Base-by-base conservation (phyloP, 805 yeast species). In the Peterozyma toletana region DNA sequence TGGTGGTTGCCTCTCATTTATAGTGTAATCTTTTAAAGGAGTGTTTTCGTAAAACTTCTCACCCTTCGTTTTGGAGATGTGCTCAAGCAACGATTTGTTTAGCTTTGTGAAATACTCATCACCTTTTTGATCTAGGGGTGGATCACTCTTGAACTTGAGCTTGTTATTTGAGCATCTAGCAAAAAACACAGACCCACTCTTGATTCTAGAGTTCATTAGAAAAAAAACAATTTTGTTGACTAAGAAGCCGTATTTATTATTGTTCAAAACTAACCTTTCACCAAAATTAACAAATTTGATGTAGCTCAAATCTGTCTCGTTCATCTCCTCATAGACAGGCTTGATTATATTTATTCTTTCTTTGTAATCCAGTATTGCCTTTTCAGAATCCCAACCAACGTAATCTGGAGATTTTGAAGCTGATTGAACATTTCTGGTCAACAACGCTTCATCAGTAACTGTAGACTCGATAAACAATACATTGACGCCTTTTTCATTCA, bases 261-360 rank as follows among this genome's bases (percentile, higher is more conserved):
- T 79, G 64, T 87, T 85, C 47, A 90, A 75, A 38, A 85, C 80
- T 45, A 91, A 72, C 50, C 84, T 66, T 58, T 88, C 93, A 14
- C 97, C 96, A 62, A 90, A 91, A 60, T 93, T 90, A 56, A 86
- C 83, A 54, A 88, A 81, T 63, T 90, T 88, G 58, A 93, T 83
- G 63, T 78, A 93, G 21, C 85, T 77, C 43, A 89, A 67, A 11
- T 73, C 70, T 29, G 69, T 66, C 43, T 77, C 82, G 31, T 75
- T 70, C 77, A 91, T 77, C 40, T 83, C 83, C 60, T 85, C 82
- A 60, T 87, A 93, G 35, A 74, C 72, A 1, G 84, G 80, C 43
- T 82, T 75, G 53, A 88, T 80, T 37, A 73, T 62, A 47, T 75
- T 72, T 42, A 93, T 82, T 56, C 95, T 75, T 46, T 78, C 75